These are phyloP conservation scores for Tephrocybe sp. DNA, from an alignment of 768 basidiomycete species.

Conservation along the genomic window DNA sequence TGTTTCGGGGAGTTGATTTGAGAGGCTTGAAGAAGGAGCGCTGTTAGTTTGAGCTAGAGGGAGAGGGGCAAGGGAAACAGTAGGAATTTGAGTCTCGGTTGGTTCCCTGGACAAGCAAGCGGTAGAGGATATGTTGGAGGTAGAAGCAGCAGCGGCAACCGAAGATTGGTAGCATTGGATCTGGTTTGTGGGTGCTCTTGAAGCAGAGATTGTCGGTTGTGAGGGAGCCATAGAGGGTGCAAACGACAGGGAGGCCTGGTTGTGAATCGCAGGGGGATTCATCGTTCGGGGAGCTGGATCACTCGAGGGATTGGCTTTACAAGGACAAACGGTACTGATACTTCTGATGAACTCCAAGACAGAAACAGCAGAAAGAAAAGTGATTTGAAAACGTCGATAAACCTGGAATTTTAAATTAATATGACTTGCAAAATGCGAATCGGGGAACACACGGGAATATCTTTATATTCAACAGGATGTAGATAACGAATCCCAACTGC, in stretches of 20 bases:
- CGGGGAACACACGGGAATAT: slow-evolving; percentile 14
- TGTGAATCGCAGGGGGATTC: slow-evolving; percentile 10
- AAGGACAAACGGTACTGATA: slow-evolving; percentile 70
- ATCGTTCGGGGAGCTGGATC: slow-evolving; percentile 7
- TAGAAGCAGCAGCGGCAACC: slow-evolving; percentile 6
- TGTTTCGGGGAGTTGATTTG: background rate
- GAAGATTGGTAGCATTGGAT: slow-evolving; percentile 1
- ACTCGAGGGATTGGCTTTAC: slow-evolving; percentile 53
- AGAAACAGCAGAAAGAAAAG: slow-evolving; percentile 49
- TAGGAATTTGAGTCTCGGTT: background rate
- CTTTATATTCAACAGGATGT: slow-evolving; percentile 37
- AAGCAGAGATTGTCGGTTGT: background rate
- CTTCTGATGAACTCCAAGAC: slow-evolving; percentile 58
- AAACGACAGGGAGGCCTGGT: slow-evolving; percentile 10
- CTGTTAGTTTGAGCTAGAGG: background rate
- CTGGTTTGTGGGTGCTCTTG: background rate
- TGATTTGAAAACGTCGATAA: slow-evolving; percentile 76
- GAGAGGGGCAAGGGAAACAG: slow-evolving; percentile 3
- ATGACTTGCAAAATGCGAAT: background rate
- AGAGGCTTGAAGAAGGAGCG: background rate
- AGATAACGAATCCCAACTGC: slow-evolving; percentile 77
- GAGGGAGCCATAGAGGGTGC: background rate
- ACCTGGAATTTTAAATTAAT: slow-evolving; percentile 35
- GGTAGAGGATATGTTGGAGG: slow-evolving; percentile 13
- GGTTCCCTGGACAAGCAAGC: background rate